Evolutionary conservation across 83 land plant species (phyloP).

Genomic region (Thuja plicata): DNA sequence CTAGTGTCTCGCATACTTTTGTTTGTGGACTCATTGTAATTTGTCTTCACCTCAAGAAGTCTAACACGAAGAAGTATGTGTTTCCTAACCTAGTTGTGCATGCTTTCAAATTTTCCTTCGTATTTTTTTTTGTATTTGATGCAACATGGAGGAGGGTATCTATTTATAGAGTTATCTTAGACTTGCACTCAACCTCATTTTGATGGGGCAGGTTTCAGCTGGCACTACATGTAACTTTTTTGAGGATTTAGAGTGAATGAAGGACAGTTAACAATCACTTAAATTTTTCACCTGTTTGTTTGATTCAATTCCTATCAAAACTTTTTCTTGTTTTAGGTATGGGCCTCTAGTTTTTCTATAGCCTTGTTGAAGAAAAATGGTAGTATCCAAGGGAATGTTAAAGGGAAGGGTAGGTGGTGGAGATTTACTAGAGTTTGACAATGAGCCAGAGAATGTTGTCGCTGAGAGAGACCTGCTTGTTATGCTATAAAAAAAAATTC

Average conservation of each 20-base stretch:
- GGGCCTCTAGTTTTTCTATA: constrained; percentile 98
- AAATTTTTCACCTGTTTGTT: background rate
- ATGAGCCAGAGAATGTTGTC: constrained; percentile 48
- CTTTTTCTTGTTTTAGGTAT: constrained; percentile 50
- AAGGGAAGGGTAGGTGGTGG: constrained; percentile 17
- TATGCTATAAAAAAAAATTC: constrained; percentile 76
- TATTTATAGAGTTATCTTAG: background rate
- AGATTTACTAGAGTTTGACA: constrained; percentile 14
- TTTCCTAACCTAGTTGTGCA: background rate
- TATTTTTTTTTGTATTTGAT: background rate
- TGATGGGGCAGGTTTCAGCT: background rate
- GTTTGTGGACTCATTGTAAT: background rate
- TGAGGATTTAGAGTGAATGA: background rate
- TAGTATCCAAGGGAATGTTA: constrained; percentile 55
- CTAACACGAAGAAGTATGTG: background rate
- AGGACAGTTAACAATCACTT: background rate
- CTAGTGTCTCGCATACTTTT: background rate
- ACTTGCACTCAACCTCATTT: background rate
- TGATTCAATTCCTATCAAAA: background rate
- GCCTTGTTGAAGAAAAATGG: constrained; percentile 89
- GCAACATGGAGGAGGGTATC: no score
- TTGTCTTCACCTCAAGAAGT: background rate
- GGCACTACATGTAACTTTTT: background rate
- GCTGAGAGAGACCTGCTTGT: constrained; percentile 72
- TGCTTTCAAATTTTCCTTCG: background rate